Evolutionary conservation across 768 basidiomycete genomes (phyloP), one percentile per base, ranked within the genome.

Genomic region (Coprinellus micaceus): DNA sequence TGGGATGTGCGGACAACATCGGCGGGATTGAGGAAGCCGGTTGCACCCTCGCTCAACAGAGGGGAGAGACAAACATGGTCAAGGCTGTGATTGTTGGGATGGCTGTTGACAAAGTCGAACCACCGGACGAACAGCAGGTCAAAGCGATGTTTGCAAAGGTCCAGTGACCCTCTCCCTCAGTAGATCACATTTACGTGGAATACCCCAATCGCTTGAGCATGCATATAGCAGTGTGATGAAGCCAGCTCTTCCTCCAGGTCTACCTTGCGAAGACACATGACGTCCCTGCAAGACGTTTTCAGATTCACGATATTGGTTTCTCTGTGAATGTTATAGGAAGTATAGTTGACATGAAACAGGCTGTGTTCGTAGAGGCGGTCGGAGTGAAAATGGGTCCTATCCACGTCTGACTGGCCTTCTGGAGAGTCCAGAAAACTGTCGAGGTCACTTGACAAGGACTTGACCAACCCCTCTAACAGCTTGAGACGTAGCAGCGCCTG

Each of bases 21-120:
- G 1, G 59, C 29, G 2, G 71, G 73, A 57, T 74, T 66, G 12
- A 74, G 52, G 59, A 73, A 73, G 4, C 68, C 71, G 52, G 73
- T 25, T 73, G 1, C 67, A 66, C 17, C 58, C 59, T 25, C 10
- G 6, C 69, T 63, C 1, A 43, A 53, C 1, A 58, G 56, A 5
- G 57, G 57, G 2, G 69, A 44, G 61, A 79, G 82, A 0, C 68
- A 68, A n/a, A 82, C 33, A 2, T 68, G 63, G 21, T 71, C 75
- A 0, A 81, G 66, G 0, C 62, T 60, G 13, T 66, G 61, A 0
- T 56, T 44, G 1, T 60, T 58, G 52, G 68, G 68, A 0, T 76
- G 71, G 24, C 57, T 4, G 9, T 47, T 7, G 22, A 22, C 12
- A n/a, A 24, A 28, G 4, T 36, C 29, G 21, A 21, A 51, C 49